Evolutionary conservation across 2,329 filamentous ascomycete genomes (phyloP), one percentile per base, ranked within the genome.

Genomic region (Phialophora expanda): DNA sequence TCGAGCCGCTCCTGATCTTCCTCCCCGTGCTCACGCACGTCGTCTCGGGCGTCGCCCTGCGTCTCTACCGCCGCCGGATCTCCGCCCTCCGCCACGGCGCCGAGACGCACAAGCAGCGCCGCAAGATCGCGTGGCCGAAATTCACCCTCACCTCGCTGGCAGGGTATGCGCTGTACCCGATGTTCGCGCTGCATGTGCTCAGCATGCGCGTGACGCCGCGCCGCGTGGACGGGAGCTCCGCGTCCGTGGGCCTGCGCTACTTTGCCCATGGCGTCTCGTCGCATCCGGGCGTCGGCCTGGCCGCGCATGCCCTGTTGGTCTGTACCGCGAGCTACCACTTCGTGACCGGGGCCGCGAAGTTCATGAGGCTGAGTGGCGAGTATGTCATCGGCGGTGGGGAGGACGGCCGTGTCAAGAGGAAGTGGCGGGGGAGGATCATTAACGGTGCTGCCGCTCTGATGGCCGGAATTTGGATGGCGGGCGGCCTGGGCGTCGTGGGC

Each of bases 291-390:
- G 76, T 89, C 8, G 87, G 90, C n/a, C 90, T 87, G 76, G 72
- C 84, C 0, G 89, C 90, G 1, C 97, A 96, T 76, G 74, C 81
- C 1, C 84, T 87, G 1, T 81, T 97, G 56, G 81, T 97, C 6
- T 81, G 80, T 17, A 78, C 89, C 0, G 90, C 88, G 0, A 88
- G 86, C 26, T 91, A 88, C 66, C 93, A 97, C 79, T 88, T 93
- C 76, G 86, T 91, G 7, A 96, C 92, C 87, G 93, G 93, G 2
- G 87, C 87, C 79, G 91, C 92, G n/a, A 90, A 87, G 77, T 97
- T 92, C 90, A 80, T 93, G 66, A 87, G 87, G 0, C 81, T 85
- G 55, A 83, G 88, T 58, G 89, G 89, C 22, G 82, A 83, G 1
- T 69, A 84, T 77, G 75, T 78, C 73, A 75, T 82, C 75, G 80